Conservation (phyloP, 2,329 filamentous ascomycete species). For the Phaeosphaeriaceae sp. region DNA sequence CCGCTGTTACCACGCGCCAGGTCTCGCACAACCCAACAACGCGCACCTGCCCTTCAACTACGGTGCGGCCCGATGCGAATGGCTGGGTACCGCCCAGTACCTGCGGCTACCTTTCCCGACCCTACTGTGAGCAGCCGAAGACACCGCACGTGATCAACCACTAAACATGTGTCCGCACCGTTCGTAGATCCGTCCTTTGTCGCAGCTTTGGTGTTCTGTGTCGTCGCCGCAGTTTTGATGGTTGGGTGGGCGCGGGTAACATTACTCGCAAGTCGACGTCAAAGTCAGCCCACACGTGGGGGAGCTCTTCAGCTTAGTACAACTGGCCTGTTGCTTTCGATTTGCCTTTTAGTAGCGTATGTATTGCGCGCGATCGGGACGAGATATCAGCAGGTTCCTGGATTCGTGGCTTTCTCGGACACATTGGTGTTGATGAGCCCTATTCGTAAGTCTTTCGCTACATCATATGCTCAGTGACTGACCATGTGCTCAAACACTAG, state of each 20-base stretch:
- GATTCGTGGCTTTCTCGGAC: slow-evolving; percentile 6
- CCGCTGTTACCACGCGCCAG: background rate
- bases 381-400: slow-evolving; percentile 6
- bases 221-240: background rate
- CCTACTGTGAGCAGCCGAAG: slow-evolving; percentile 1
- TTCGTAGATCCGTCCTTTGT: slow-evolving; percentile 5
- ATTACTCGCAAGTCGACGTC: background rate
- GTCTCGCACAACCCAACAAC: background rate
- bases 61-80: slow-evolving; percentile 8
- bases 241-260: background rate
- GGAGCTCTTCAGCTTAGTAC: background rate
- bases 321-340: slow-evolving; percentile 2
- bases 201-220: slow-evolving; percentile 4
- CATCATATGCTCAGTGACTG: background rate
- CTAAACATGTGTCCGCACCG: too few species aligned
- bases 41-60: background rate
- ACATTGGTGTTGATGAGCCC: slow-evolving; percentile 7
- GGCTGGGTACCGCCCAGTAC: slow-evolving; percentile 12
- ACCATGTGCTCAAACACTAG: too few species aligned
- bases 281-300: background rate
- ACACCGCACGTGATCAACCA: too few species aligned
- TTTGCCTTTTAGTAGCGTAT: slow-evolving; percentile 6
- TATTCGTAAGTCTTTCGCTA: slow-evolving; percentile 5
- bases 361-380: slow-evolving; percentile 9
- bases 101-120: slow-evolving; percentile 11